Base-by-base conservation (phyloP, 257 asterid genomes). In the Anisodus acutangulus region DNA sequence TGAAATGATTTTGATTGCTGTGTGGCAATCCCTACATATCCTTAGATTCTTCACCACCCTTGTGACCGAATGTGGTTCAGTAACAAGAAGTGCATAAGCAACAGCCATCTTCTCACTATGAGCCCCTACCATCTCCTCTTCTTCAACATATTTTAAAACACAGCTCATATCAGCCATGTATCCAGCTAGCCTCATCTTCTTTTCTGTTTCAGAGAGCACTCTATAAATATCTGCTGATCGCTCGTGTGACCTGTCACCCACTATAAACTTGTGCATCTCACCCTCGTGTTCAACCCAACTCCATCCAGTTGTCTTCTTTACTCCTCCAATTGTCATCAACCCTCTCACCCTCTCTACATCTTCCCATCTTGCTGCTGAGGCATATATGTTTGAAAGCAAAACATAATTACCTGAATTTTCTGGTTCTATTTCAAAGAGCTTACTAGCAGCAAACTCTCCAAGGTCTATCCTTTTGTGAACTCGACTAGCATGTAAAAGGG, bases 41-140 rank as follows among this genome's bases (percentile, higher is more conserved):
- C 97, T 88, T 6, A 93, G 71, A 84, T 93, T 93, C 93, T 92
- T 93, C 88, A 92, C 87, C 26, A 92, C 93, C 86, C 93, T 81
- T 82, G 89, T 89, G 69, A 84, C 87, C 16, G 84, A 54, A 51
- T 92, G 89, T 8, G 91, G 90, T 35, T 87, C 92, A 59, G 85
- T 81, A 68, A 91, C 92, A 55, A 93, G 91, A 31, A 93, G 55
- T 51, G 90, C 85, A 58, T 92, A 92, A 69, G 94, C 89, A 74
- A 93, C 91, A 13, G 95, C 95, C 89, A 92, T 51, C 78, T 90
- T 92, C 84, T 92, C 97, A 9, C 95, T 89, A 70, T 93, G 97
- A 54, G 86, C 86, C 54, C 94, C 92, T 9, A 93, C 86, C 94
- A 90, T 90, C 78, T 93, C 97, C 86, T 93, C 97, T 37, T 90